Evolutionary conservation across 2,329 filamentous ascomycete genomes (phyloP).

Genomic region (Hawksworthiomyces lignivorus): DNA sequence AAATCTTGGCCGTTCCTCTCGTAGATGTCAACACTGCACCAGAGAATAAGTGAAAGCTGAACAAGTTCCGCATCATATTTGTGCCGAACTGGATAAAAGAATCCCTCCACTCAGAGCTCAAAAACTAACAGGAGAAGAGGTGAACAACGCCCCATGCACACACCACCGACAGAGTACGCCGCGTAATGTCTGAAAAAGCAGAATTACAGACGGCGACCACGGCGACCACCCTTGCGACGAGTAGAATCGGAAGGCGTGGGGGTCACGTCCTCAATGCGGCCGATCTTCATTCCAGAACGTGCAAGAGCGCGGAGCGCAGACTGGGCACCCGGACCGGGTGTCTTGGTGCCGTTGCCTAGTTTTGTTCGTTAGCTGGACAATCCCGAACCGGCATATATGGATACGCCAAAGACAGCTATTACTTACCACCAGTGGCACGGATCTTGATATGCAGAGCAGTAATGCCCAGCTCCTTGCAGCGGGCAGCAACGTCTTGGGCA

Average conservation of each 20-base stretch:
- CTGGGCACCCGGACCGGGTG: conserved; percentile 96
- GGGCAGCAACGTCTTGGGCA: conserved; percentile 92
- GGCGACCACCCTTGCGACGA: conserved; percentile 99
- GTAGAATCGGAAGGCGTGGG: conserved; percentile 99
- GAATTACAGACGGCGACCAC: conserved; percentile 97
- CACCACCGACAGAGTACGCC: too few species aligned
- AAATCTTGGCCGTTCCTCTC: conserved; percentile 59
- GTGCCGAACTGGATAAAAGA: too few species aligned
- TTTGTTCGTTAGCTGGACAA: not conserved
- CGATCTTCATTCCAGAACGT: conserved; percentile 99
- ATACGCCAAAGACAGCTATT: not conserved
- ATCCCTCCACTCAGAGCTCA: not conserved
- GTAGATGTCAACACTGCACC: conserved; percentile 61
- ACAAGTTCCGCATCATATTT: too few species aligned
- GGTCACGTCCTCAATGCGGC: conserved; percentile 98
- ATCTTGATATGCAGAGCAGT: conserved; percentile 99
- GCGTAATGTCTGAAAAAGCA: too few species aligned
- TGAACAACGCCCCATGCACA: not conserved
- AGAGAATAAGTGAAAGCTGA: conserved; percentile 4
- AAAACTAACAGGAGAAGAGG: not conserved
- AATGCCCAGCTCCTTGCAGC: conserved; percentile 65
- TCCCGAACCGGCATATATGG: too few species aligned
- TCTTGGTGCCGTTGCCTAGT: conserved; percentile 97
- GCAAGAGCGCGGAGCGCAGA: conserved; percentile 97
- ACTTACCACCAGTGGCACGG: conserved; percentile 89